Evolutionary conservation across 2,329 filamentous ascomycete species (phyloP).

Genomic region (Calonectria ilicicola): DNA sequence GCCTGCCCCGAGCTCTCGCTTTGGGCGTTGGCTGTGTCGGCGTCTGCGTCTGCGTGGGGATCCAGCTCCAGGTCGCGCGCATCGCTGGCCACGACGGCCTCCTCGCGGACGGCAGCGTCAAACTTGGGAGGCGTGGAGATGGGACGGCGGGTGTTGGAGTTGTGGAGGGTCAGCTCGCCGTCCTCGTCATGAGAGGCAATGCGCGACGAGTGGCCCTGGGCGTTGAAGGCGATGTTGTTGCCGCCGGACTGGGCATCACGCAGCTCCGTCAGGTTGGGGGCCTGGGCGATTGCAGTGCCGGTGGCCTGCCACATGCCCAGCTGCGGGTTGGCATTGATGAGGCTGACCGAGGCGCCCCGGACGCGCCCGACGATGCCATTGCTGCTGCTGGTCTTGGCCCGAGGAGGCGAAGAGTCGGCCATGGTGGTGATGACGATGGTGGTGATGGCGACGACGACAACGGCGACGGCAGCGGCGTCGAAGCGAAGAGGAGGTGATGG

Average conservation of each 20-base stretch:
- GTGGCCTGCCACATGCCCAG: slow-evolving; percentile 47
- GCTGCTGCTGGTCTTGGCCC: background rate
- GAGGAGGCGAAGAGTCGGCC: background rate
- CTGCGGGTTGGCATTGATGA: slow-evolving; percentile 44
- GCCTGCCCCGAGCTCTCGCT: background rate
- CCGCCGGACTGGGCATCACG: slow-evolving; percentile 42
- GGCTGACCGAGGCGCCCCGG: slow-evolving; percentile 41
- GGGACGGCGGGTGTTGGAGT: slow-evolving; percentile 13
- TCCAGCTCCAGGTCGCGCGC: background rate
- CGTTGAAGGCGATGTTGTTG: slow-evolving; percentile 43
- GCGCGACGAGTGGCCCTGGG: slow-evolving; percentile 45
- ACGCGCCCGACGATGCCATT: slow-evolving; percentile 38
- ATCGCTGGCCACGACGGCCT: background rate
- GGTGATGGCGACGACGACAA: no score
- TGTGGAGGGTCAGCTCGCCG: slow-evolving; percentile 38
- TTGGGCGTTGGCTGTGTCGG: background rate
- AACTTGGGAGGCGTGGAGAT: slow-evolving; percentile 20
- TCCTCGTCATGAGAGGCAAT: slow-evolving; percentile 37
- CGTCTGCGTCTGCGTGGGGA: background rate
- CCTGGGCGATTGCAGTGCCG: slow-evolving; percentile 46
- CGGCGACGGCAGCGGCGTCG: background rate
- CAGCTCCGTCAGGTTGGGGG: slow-evolving; percentile 44
- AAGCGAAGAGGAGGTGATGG: background rate
- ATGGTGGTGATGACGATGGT: background rate
- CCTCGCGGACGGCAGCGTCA: background rate